Base-by-base conservation (phyloP, 371 early-diverging fungal species). In the Capillidium rhysosporum region DNA sequence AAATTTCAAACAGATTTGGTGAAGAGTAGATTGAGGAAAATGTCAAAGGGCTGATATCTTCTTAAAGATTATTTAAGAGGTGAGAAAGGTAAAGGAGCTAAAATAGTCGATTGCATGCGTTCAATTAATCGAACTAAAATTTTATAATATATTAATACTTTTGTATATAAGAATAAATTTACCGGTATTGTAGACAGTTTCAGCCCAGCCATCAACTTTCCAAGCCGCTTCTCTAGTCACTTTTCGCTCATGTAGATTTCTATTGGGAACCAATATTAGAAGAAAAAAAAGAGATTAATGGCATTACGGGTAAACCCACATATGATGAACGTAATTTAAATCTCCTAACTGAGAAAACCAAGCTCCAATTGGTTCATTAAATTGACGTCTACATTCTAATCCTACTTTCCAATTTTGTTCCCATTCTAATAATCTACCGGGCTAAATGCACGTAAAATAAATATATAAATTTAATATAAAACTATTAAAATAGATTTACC, bases 291-390 rank as follows among this genome's bases (percentile, higher is more conserved):
- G 45, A 43, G 68, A n/a, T n/a, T n/a, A n/a, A n/a, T n/a, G n/a
- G n/a, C n/a, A n/a, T 63, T 79, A 79, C 60, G 88, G 79, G 58
- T 90, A 88, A 56, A 73, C 80, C 90, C 89, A 93, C 77, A 89
- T 85, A 56, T 91, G 94, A 60, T 92, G 90, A 10, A 92, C 93
- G 49, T 75, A 75, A 67, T 90, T 84, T 48, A 93, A 63, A 26
- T 74, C 67, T 12, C 93, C 93, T 24, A 92, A 70, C 64, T 93
- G 92, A 46, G 82, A 82, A 63, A 92, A 93, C 92, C 92, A 93
- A 3, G 93, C 94, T 18, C 94, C 94, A 49, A 91, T 81, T 12
- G 91, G 91, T 56, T 84, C 81, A 61, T 84, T 84, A 62, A 81
- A 84, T 62, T 87, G 79, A 25, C 76, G 69, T 38, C 94, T 74